Conservation (phyloP, 345 rosid species). For the Camelina hispida region DNA sequence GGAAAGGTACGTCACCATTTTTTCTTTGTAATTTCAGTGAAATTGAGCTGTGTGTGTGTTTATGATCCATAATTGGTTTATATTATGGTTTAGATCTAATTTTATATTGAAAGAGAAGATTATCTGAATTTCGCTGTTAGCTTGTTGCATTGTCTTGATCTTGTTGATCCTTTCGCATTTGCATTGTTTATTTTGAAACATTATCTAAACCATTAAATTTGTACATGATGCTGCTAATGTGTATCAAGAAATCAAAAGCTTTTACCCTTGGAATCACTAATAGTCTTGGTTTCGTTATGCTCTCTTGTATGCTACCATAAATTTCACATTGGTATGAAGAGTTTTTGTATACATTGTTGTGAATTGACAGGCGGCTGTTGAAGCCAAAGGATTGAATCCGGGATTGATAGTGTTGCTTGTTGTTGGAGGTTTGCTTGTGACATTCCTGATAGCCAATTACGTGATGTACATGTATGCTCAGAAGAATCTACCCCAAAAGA, state of each 20-base stretch:
- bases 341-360: no score
- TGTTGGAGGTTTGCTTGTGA: constrained; percentile 57
- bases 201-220: no score
- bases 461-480: constrained; percentile 60
- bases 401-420: constrained; percentile 72
- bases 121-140: not conserved
- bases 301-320: not conserved
- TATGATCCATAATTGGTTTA: no score
- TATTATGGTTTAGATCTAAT: no score
- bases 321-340: not conserved
- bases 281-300: not conserved
- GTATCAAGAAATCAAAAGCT: not conserved
- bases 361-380: constrained; percentile 26
- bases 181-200: constrained; percentile 20
- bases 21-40: not conserved
- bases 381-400: constrained; percentile 67
- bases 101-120: not conserved
- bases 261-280: not conserved
- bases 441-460: constrained; percentile 66
- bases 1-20: constrained; percentile 38
- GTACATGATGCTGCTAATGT: not conserved
- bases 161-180: constrained; percentile 27
- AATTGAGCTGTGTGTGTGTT: not conserved
- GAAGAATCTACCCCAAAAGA: constrained; percentile 68
- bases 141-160: not conserved